Percentiles rank a stretch among this genome's conserved stretches.
Conservation (phyloP, 768 basidiomycete species). For the Lentinula aciculospora region DNA sequence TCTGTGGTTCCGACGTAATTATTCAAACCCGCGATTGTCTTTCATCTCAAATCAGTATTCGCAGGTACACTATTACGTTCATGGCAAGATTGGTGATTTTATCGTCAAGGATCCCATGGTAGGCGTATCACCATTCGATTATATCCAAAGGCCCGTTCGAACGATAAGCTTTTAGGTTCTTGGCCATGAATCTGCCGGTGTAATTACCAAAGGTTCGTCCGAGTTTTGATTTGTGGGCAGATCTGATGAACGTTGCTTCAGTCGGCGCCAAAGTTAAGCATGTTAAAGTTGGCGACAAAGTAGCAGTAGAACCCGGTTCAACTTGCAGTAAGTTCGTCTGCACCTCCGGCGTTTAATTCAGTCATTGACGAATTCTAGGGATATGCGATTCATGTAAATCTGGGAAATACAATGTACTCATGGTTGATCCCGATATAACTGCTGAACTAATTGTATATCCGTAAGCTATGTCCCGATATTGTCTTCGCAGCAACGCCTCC, state of each 20-base stretch:
- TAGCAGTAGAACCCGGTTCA: slow-evolving; percentile 89
- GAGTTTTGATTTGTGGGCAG: no score
- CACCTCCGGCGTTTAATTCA: background rate
- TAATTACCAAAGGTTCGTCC: slow-evolving; percentile 57
- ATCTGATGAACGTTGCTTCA: slow-evolving; percentile 17
- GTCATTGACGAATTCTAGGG: background rate
- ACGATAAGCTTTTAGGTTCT: slow-evolving; percentile 51
- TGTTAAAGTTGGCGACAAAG: slow-evolving; percentile 78
- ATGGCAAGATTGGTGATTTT: slow-evolving; percentile 78
- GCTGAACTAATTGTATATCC: background rate
- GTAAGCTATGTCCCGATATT: slow-evolving; percentile 79
- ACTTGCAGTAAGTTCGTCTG: slow-evolving; percentile 53
- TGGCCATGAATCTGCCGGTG: slow-evolving; percentile 89
- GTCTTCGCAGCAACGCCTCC: slow-evolving; percentile 93
- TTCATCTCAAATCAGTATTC: slow-evolving; percentile 10
- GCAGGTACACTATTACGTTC: slow-evolving; percentile 74
- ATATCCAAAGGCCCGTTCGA: background rate
- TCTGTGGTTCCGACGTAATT: slow-evolving; percentile 84
- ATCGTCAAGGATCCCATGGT: slow-evolving; percentile 81
- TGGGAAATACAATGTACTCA: slow-evolving; percentile 70
- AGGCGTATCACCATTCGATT: slow-evolving; percentile 10
- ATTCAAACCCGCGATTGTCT: slow-evolving; percentile 6
- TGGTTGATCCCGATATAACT: slow-evolving; percentile 8
- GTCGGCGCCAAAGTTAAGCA: slow-evolving; percentile 75
- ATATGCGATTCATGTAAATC: slow-evolving; percentile 77